Base-by-base conservation (phyloP, 345 rosid species). In the Linum lewisii region DNA sequence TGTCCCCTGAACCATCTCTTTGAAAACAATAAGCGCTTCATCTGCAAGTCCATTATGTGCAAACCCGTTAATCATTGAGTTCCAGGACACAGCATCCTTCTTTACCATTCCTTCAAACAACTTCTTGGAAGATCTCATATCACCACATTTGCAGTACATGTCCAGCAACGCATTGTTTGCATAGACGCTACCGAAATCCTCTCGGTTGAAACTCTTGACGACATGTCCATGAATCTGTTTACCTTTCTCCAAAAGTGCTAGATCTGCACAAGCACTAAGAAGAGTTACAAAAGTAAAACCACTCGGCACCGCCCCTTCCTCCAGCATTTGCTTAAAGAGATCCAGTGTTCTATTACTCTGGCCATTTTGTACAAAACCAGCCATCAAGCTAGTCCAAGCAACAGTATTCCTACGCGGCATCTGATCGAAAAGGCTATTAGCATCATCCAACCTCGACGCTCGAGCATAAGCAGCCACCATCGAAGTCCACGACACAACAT, bases 31-130 rank as follows among this genome's bases (percentile, higher is more conserved):
- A 18, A 74, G 69, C 2, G 81, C 67, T 50, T 71, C 71, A 58
- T 71, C 64, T 34, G 72, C 79, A 2, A 62, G 63, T 32, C 81
- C 84, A 63, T 77, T 80, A 47, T 67, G 81, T 7, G 84, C 71
- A 15, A 69, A 67, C 23, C 84, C 84, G 15, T 75, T 64, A 26
- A 80, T 69, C 67, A 80, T 52, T 0, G 82, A 72, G 76, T 80
- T 77, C 84, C 84, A 80, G 23, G 84, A 77, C 36, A 80, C 75
- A 29, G 76, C 68, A 60, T 83, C 91, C 51, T 76, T 80, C 2
- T 26, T 68, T 60, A 70, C 69, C 87, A 86, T 81, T 62, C 74
- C 73, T 71, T 86, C 81, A 19, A 88, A 77, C 64, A 75, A 54
- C 19, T 52, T 11, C 37, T 58, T 56, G 26, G 82, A 78, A 20